Evolutionary conservation across 1,284 basidiomycete genomes (phyloP).

Genomic region (Cryptococcus depauperatus): DNA sequence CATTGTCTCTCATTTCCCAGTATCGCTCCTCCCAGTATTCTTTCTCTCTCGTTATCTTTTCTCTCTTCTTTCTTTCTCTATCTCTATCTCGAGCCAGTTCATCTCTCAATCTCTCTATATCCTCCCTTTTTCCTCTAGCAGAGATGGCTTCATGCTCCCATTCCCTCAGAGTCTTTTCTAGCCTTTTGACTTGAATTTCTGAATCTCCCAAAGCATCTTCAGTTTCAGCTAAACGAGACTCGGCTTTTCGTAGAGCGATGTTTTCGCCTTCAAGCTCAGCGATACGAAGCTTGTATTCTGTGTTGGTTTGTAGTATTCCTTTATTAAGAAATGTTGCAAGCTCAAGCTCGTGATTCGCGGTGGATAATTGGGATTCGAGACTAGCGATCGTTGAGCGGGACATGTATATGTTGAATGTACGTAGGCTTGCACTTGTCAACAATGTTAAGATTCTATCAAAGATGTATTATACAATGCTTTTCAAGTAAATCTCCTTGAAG

Average conservation of each 20-base stretch:
- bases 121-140: constrained; percentile 3
- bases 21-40: constrained; percentile 10
- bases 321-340: constrained; percentile 37
- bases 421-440: no score
- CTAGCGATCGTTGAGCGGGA: constrained; percentile 4
- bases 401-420: no score
- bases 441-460: no score
- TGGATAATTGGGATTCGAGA: constrained; percentile 15
- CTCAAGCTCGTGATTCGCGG: constrained; percentile 29
- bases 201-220: constrained; percentile 28
- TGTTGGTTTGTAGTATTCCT: constrained; percentile 32
- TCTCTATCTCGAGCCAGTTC: constrained; percentile 7
- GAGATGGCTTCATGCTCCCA: constrained; percentile 2
- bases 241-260: constrained; percentile 24
- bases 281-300: constrained; percentile 33
- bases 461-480: no score
- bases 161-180: background rate
- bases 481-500: no score
- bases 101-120: constrained; percentile 1
- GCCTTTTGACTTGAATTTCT: constrained; percentile 3
- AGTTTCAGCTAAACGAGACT: constrained; percentile 22
- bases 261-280: constrained; percentile 36
- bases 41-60: no score
- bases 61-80: background rate
- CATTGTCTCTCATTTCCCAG: constrained; percentile 6